Percentiles rank a stretch among this genome's conserved stretches.
These are phyloP conservation scores for Colletotrichum euphorbiae DNA, from an alignment of 2,329 filamentous ascomycete species.

Conservation along the genomic window DNA sequence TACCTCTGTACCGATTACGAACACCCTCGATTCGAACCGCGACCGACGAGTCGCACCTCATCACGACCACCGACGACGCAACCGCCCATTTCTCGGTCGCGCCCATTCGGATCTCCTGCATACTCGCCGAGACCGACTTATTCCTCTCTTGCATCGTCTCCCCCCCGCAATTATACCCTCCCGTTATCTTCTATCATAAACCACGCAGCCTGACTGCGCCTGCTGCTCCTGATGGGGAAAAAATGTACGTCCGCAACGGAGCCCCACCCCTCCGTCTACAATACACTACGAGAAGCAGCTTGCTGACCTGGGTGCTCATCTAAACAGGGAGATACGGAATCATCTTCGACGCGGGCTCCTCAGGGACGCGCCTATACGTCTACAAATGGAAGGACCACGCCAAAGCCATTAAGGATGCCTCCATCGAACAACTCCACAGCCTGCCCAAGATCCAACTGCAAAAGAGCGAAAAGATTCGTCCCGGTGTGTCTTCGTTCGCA, in stretches of 20 bases:
- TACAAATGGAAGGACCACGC: constrained; percentile 91
- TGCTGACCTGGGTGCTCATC: constrained; percentile 11
- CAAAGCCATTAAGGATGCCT: constrained; percentile 64
- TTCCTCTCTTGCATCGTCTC: not conserved
- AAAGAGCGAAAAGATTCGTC: constrained; percentile 92
- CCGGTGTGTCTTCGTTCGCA: constrained; percentile 92
- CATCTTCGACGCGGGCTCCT: constrained; percentile 97
- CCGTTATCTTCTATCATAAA: not conserved
- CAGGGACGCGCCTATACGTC: constrained; percentile 92
- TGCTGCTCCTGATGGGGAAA: constrained; percentile 48
- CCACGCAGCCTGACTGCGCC: constrained; percentile 24
- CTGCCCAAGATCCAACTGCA: constrained; percentile 87
- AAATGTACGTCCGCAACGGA: constrained; percentile 46
- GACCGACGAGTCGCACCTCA: not conserved
- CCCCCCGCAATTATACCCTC: not conserved
- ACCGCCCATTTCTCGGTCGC: not conserved
- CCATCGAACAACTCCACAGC: constrained; percentile 69
- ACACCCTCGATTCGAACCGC: not conserved
- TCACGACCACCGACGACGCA: not conserved
- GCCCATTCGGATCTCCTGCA: not conserved
- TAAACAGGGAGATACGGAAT: constrained; percentile 81
- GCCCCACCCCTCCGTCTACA: constrained; percentile 1
- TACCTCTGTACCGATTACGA: constrained; percentile 4
- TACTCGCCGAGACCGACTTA: not conserved
- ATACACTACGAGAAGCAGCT: too few species aligned